A percentile compares a stretch with the other conserved stretches of the same genome.
Conservation (phyloP, 192 early-diverging fungal genomes). For the Rhizoclosmatium globosum region DNA sequence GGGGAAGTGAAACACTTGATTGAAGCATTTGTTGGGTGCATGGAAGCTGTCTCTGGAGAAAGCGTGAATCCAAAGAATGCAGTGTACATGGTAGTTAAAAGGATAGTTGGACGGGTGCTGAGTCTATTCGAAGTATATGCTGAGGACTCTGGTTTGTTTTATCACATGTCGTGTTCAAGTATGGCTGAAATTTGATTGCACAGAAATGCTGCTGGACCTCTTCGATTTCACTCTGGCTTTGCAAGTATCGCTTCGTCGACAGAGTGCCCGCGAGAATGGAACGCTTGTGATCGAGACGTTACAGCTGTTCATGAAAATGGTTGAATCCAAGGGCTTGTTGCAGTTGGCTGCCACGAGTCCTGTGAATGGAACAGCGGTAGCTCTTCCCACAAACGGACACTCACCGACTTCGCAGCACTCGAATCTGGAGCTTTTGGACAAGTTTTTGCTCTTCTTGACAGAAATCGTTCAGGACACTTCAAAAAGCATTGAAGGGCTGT, state of each 20-base stretch:
- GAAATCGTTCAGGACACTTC: conserved; percentile 26
- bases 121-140: conserved; percentile 25
- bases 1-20: conserved; percentile 2
- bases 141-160: conserved; percentile 24
- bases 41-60: conserved; percentile 15
- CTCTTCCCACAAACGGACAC: background rate
- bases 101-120: background rate
- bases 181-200: background rate
- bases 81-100: conserved; percentile 19
- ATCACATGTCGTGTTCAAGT: background rate
- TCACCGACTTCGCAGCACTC: background rate
- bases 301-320: conserved; percentile 32
- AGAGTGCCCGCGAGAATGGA: conserved; percentile 29
- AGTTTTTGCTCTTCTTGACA: conserved; percentile 33
- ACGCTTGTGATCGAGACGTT: conserved; percentile 30
- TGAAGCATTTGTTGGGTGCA: conserved; percentile 1
- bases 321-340: conserved; percentile 18
- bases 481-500: conserved; percentile 31
- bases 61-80: conserved; percentile 25
- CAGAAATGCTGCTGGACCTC: conserved; percentile 34
- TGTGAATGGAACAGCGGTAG: background rate
- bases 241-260: conserved; percentile 24
- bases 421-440: conserved; percentile 19
- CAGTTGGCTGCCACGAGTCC: background rate
- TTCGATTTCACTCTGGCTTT: conserved; percentile 39